Evolutionary conservation across 768 basidiomycete species (phyloP).

Genomic region (Lentinula guzmanii): DNA sequence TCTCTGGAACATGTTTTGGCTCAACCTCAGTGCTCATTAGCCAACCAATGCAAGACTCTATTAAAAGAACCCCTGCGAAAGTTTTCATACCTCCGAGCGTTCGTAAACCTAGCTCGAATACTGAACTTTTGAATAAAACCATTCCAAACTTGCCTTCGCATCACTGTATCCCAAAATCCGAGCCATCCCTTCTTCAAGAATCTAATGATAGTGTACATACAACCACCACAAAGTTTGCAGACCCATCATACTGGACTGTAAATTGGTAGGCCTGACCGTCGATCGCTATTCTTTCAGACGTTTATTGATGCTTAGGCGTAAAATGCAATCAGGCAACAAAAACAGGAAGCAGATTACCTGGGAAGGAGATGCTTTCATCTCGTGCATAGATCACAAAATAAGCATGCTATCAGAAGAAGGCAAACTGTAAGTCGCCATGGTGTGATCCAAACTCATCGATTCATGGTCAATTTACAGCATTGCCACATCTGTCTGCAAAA

Average conservation of each 20-base stretch:
- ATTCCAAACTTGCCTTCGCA: background rate
- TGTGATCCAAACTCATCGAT: background rate
- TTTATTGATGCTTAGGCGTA: constrained; percentile 47
- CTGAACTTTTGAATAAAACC: constrained; percentile 24
- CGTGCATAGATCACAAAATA: constrained; percentile 42
- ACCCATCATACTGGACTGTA: constrained; percentile 48
- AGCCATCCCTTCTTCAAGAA: background rate
- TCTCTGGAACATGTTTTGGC: constrained; percentile 64
- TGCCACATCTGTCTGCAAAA: constrained; percentile 58
- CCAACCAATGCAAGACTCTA: background rate
- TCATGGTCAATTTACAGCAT: constrained; percentile 33
- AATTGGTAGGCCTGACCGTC: constrained; percentile 46
- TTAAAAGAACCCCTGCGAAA: background rate
- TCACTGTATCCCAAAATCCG: background rate
- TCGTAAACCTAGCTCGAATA: constrained; percentile 13
- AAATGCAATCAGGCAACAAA: constrained; percentile 48
- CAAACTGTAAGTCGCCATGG: constrained; percentile 44
- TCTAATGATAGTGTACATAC: background rate
- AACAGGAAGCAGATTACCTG: constrained; percentile 86
- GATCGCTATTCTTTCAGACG: constrained; percentile 3
- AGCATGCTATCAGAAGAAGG: constrained; percentile 67
- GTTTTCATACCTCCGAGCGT: background rate
- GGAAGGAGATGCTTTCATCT: constrained; percentile 74
- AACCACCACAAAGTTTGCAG: constrained; percentile 12
- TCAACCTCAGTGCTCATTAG: background rate